Conservation (phyloP, 176 grass and related monocot genomes). For the Phragmites australis region DNA sequence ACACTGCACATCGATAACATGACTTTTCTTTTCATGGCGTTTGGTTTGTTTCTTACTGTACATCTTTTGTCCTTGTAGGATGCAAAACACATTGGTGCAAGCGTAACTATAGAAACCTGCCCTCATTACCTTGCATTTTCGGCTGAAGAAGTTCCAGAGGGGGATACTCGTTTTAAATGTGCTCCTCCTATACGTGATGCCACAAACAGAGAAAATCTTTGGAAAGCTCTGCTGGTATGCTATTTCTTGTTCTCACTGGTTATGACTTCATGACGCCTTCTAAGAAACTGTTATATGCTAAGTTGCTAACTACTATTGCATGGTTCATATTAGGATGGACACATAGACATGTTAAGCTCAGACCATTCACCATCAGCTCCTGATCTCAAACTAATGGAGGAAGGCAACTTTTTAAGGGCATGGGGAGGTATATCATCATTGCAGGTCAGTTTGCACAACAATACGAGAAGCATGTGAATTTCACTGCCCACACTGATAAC, state of each 20-base stretch:
- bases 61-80: slow-evolving; percentile 46
- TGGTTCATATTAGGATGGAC: slow-evolving; percentile 56
- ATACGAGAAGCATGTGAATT: background rate
- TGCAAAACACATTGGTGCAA: slow-evolving; percentile 69
- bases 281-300: background rate
- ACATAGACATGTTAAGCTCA: slow-evolving; percentile 98
- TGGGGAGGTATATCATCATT: slow-evolving; percentile 98
- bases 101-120: slow-evolving; percentile 87
- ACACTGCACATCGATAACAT: background rate
- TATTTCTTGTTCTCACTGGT: background rate
- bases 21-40: background rate
- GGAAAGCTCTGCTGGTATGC: slow-evolving; percentile 86
- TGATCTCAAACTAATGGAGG: slow-evolving; percentile 84
- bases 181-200: slow-evolving; percentile 82
- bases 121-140: slow-evolving; percentile 98
- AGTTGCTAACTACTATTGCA: too few relatives aligned
- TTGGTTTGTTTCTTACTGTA: background rate
- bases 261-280: background rate
- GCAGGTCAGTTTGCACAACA: slow-evolving; percentile 53
- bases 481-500: background rate
- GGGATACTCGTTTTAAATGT: slow-evolving; percentile 95
- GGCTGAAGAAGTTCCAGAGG: slow-evolving; percentile 79
- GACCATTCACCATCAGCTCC: slow-evolving; percentile 94
- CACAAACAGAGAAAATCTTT: slow-evolving; percentile 77
- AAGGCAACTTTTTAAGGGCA: slow-evolving; percentile 93